Evolutionary conservation across 768 basidiomycete genomes (phyloP), one percentile per base, ranked within the genome.

Genomic region (Serendipita sp.): DNA sequence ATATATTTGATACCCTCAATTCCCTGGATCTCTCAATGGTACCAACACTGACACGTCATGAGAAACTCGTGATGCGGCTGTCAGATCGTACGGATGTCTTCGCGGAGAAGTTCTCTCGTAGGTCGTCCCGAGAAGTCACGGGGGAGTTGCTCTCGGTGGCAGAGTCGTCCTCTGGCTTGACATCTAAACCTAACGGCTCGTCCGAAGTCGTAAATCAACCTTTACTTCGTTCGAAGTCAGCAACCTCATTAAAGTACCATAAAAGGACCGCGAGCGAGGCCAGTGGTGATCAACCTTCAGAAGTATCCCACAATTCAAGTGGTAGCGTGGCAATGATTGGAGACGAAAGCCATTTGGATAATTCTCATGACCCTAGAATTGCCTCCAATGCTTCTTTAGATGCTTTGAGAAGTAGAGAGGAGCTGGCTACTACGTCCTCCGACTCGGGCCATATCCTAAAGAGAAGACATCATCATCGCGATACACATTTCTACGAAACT

Each of bases 401-500:
- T 74, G 63, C 78, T 80, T 41, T 79, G 80, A 47, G 78, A 88
- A 68, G 76, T 79, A 64, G 88, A 86, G 28, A 86, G 2, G 88
- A 89, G 68, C 83, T 84, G 1, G 88, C 86, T 0, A 88, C 88
- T 0, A 80, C 78, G 2, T 87, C 86, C 2, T 89, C 87, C 1
- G 79, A 84, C 64, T 78, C 76, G 15, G 68, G 69, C 30, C 70
- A 74, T 58, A 38, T 8, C 68, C 70, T 41, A 37, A 70, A 46
- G 68, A 69, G 60, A 34, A 66, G 65, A 69, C 68, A 3, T 65
- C 69, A 0, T 62, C 70, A 34, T 66, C 71, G 10, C 70, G 95
- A 99, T 78, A 97, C 94, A 44, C 94, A 97, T 72, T 95, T 89
- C 72, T 97, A 84, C 75, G 86, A 93, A 71, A 90, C 94, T 1